Evolutionary conservation across 306 rosid species (phyloP), one percentile per base, ranked within the genome.

Genomic region (Dicorynia guianensis): DNA sequence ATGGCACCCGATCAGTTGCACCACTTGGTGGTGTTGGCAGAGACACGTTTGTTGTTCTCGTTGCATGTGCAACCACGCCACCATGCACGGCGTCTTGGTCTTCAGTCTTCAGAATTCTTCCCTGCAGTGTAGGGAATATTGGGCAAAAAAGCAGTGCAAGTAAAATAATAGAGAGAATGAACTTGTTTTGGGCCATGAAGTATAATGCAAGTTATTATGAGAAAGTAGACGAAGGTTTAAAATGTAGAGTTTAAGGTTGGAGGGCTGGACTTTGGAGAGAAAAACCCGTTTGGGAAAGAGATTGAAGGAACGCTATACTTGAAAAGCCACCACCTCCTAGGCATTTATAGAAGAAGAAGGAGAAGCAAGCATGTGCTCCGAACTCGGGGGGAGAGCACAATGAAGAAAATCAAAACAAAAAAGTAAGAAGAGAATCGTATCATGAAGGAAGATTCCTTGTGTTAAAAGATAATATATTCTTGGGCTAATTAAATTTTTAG

Each of bases 301-400:
- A 47, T 25, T 33, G 69, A 69, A 40, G 7, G 44, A 43, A 10
- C 8, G 12, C 43, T 64, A 53, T 72, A 61, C 69, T 67, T 72
- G 76, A 61, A 61, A 18, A 39, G 13, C 30, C 36, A 20, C 49
- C 53, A 20, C 57, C 44, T 72, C 62, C 33, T 57, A 39, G 54
- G 56, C 77, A 74, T 83, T 78, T 83, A 83, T 74, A 78, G 81
- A 36, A 47, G 30, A 5, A 62, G 78, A 68, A 73, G 69, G 58
- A 69, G 13, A 71, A 47, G 66, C n/a, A n/a, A n/a, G n/a, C 85
- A 72, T 82, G 82, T 77, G 76, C 76, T 82, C 82, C 85, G 49
- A 82, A 81, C 42, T 58, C 47, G 65, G 71, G 66, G 85, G 85
- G 79, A 42, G 19, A n/a, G 17, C 35, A 7, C 6, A 43, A 66